phyloP scores from a whole-genome alignment of 352 stramenopile species.

The Pythium periplocum region DNA sequence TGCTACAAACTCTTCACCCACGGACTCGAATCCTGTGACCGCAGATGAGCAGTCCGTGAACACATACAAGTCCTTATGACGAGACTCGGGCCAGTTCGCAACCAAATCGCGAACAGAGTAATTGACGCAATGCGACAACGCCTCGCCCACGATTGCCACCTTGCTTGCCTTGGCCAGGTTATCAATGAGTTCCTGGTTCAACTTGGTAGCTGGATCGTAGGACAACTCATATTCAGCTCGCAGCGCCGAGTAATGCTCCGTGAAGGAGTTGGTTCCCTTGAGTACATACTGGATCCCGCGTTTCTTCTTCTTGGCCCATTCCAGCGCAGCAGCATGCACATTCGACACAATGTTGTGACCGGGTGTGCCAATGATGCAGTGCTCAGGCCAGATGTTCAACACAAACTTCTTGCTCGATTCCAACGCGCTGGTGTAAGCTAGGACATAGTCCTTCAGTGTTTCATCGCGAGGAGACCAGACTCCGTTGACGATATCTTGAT shows the following conservation, averaged over 20 bases:
- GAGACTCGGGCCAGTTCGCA: constrained; percentile 62
- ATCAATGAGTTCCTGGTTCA: constrained; percentile 84
- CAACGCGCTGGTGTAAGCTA: constrained; percentile 88
- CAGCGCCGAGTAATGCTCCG: constrained; percentile 95
- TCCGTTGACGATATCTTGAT: constrained; percentile 59
- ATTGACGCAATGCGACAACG: constrained; percentile 95
- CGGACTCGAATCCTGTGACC: constrained; percentile 51
- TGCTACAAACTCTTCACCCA: constrained; percentile 2
- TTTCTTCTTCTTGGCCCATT: constrained; percentile 77
- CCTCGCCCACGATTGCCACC: constrained; percentile 91
- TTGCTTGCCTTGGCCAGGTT: constrained; percentile 67
- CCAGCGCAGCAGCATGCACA: constrained; percentile 78
- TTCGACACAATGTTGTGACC: constrained; percentile 87
- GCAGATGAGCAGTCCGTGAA: constrained; percentile 66
- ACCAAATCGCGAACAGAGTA: constrained; percentile 93
- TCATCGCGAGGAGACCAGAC: constrained; percentile 59
- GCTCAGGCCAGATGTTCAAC: constrained; percentile 96
- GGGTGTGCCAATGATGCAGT: constrained; percentile 92
- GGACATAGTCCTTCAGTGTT: constrained; percentile 74
- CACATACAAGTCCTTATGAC: constrained; percentile 57
- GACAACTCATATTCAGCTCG: constrained; percentile 90
- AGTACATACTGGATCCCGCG: constrained; percentile 84
- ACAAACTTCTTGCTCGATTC: constrained; percentile 87
- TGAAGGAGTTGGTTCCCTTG: constrained; percentile 94
- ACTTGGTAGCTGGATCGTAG: constrained; percentile 63